Conservation (phyloP, 139 green algal species). For the Micromonas commoda region DNA sequence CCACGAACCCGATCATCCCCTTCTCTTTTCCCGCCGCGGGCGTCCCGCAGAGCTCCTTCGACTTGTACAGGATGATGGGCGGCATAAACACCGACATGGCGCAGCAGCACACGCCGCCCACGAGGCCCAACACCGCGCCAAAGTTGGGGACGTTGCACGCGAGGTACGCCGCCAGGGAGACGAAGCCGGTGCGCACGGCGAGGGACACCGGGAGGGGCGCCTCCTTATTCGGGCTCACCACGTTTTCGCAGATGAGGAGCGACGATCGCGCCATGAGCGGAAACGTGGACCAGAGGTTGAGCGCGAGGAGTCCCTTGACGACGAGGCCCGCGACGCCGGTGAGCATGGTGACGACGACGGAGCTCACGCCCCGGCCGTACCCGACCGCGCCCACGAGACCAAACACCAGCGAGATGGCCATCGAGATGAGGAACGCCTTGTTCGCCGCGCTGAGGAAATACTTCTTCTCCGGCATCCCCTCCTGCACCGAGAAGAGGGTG, state of each 20-base stretch:
- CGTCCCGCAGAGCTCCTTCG: not conserved
- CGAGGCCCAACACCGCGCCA: conserved; percentile 35
- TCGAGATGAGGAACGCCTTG: conserved; percentile 29
- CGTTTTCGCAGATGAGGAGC: conserved; percentile 30
- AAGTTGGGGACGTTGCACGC: conserved; percentile 36
- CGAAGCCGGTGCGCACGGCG: conserved; percentile 30
- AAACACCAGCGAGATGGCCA: conserved; percentile 28
- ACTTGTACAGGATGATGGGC: conserved; percentile 29
- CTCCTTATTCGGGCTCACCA: not conserved
- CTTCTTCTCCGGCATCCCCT: conserved; percentile 27
- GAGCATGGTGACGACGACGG: conserved; percentile 34
- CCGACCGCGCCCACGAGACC: conserved; percentile 27
- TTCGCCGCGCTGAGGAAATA: conserved; percentile 26
- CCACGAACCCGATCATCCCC: not conserved
- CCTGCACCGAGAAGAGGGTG: conserved; percentile 30
- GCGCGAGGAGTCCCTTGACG: conserved; percentile 37
- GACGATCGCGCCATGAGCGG: conserved; percentile 31
- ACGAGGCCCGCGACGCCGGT: conserved; percentile 8
- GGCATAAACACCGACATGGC: conserved; percentile 30
- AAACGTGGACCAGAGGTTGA: conserved; percentile 38
- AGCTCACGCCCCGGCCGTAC: conserved; percentile 32
- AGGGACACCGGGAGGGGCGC: not conserved
- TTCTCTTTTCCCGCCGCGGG: not conserved
- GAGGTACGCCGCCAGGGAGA: conserved; percentile 10
- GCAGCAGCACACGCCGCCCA: conserved; percentile 36